Evolutionary conservation across 495 filamentous ascomycete species (phyloP).

Genomic region (Emericellopsis terricola): DNA sequence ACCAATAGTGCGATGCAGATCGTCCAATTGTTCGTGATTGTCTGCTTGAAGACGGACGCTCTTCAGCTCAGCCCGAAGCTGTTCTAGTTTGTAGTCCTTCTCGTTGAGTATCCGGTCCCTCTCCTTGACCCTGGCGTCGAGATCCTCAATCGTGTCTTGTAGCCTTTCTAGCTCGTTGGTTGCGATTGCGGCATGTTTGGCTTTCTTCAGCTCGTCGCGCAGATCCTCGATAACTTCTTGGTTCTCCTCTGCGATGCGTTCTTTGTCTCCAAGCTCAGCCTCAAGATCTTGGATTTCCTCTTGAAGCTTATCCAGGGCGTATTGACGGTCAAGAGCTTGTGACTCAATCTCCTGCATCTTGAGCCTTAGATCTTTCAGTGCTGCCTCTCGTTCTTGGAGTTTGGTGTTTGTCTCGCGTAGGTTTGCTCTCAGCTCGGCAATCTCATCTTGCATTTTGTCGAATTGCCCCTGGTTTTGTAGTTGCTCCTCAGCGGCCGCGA

Average conservation of each 20-base stretch:
- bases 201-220: conserved; percentile 27
- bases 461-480: conserved; percentile 40
- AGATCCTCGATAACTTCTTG: conserved; percentile 41
- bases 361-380: conserved; percentile 20
- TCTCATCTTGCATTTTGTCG: conserved; percentile 38
- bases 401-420: conserved; percentile 32
- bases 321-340: conserved; percentile 29
- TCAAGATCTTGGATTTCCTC: conserved; percentile 30
- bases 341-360: conserved; percentile 33
- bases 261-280: conserved; percentile 36
- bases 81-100: background rate
- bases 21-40: conserved; percentile 35
- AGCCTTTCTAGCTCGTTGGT: conserved; percentile 40
- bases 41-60: conserved; percentile 33
- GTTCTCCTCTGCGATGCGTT: conserved; percentile 34
- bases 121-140: conserved; percentile 27
- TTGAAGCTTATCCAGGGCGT: conserved; percentile 36
- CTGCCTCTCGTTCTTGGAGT: conserved; percentile 23
- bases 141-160: conserved; percentile 28
- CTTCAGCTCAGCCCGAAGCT: conserved; percentile 19
- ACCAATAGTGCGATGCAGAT: conserved; percentile 46
- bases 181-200: too few species aligned
- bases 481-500: conserved; percentile 30
- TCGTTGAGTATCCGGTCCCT: too few species aligned
- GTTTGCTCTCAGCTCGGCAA: conserved; percentile 39